These are phyloP conservation scores for Chalaropsis ovoidea DNA, from an alignment of 2,329 filamentous ascomycete species.

Conservation along the genomic window DNA sequence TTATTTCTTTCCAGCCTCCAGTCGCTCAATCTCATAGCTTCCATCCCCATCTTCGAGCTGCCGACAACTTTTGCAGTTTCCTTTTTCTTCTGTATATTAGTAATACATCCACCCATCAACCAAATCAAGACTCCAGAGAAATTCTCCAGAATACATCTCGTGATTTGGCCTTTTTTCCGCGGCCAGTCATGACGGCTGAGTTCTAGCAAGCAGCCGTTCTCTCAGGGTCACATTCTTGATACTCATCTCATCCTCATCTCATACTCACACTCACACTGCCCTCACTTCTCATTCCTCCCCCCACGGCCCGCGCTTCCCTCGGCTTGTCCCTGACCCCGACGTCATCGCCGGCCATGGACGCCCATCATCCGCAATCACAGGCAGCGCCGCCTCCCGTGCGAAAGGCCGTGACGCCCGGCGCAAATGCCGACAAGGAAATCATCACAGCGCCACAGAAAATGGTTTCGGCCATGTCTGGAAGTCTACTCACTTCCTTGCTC, in stretches of 20 bases:
- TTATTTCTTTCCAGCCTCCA: neutral
- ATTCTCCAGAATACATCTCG: neutral
- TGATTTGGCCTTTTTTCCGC: neutral
- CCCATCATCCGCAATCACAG: neutral
- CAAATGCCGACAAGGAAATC: conserved; percentile 40
- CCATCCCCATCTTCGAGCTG: neutral
- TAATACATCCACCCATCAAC: conserved; percentile 1
- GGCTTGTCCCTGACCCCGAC: neutral
- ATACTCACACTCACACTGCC: neutral
- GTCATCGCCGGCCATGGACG: conserved; percentile 4
- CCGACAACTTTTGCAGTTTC: neutral
- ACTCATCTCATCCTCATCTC: neutral
- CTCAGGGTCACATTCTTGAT: neutral
- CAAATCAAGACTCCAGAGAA: neutral
- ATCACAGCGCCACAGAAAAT: conserved; percentile 85
- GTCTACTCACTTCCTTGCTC: conserved; percentile 76
- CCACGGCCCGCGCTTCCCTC: neutral
- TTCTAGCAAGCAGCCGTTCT: neutral
- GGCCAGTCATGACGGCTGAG: neutral
- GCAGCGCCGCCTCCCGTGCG: neutral
- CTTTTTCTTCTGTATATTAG: conserved; percentile 5
- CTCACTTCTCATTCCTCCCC: neutral
- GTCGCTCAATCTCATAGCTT: neutral
- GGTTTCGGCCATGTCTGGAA: conserved; percentile 85
- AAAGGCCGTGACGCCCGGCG: neutral